Evolutionary conservation across 441 rosid genomes (phyloP).

Genomic region (Adansonia madagascariensis): DNA sequence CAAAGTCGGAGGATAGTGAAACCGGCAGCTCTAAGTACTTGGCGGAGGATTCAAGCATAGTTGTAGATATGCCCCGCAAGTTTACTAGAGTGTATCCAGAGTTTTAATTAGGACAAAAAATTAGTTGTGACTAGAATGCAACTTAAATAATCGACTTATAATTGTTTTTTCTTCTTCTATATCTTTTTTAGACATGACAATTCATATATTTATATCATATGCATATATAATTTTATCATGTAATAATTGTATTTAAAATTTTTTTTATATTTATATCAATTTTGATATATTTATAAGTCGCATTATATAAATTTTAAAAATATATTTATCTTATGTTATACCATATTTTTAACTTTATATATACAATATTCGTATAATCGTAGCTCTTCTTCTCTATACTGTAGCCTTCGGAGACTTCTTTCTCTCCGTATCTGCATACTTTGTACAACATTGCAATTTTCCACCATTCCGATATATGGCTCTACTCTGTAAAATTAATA

Average conservation of each 20-base stretch:
- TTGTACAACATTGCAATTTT: neutral
- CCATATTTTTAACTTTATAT: too few relatives aligned
- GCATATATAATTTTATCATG: too few relatives aligned
- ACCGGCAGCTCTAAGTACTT: too few relatives aligned
- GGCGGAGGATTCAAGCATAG: neutral
- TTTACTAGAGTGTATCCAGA: neutral
- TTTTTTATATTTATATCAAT: too few relatives aligned
- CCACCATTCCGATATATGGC: neutral
- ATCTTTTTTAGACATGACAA: too few relatives aligned
- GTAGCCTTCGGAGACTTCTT: neutral
- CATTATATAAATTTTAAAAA: too few relatives aligned
- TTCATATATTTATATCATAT: too few relatives aligned
- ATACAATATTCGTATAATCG: too few relatives aligned
- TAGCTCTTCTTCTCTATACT: neutral
- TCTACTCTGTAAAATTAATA: neutral
- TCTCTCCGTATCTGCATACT: neutral
- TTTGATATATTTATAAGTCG: too few relatives aligned
- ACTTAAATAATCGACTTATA: neutral
- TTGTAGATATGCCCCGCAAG: conserved; percentile 10
- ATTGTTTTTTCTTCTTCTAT: neutral
- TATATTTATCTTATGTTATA: too few relatives aligned
- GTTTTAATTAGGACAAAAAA: neutral
- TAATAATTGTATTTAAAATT: too few relatives aligned
- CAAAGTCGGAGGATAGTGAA: neutral
- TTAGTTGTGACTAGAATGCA: neutral